Base-by-base conservation (phyloP, 257 asterid genomes). In the Nicotiana tabacum region DNA sequence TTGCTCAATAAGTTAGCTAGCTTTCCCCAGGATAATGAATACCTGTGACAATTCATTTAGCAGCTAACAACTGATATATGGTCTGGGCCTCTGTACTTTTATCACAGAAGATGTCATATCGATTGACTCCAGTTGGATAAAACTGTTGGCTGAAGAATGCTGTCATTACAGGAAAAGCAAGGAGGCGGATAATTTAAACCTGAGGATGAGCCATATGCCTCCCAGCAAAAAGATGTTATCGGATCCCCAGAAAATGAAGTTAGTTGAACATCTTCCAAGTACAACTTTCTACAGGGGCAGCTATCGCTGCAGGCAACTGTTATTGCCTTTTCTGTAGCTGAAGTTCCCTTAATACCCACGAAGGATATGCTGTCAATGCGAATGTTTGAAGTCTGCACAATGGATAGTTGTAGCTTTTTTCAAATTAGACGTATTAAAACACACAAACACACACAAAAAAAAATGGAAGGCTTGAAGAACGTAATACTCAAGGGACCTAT, bases 351-450 rank as follows among this genome's bases (percentile, higher is more conserved):
- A 86, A 95, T 92, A 76, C 84, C 83, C 10, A 83, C 74, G 74
- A 87, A 93, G 24, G 92, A 84, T 77, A 93, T 77, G 18, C 18
- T 82, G 11, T 88, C 89, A 24, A 95, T 85, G n/a, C 77, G 84
- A n/a, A 95, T 90, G 0, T 95, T 92, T 32, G 86, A 90, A 83
- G 95, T 93, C 99, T 95, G 98, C 91, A 8, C 64, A 51, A 17
- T 3, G 46, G 24, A 16, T 74, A 74, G 80, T 74, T 15, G 33
- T 46, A 48, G 76, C 33, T 7, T 39, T 65, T 66, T 16, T 3
- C 76, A 35, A 33, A 67, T 67, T 3, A 16, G 9, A 18, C 76
- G 2, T n/a, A 35, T 3, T 67, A 67, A 39, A 68, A 39, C 9
- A 43, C 21, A 24, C 29, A 37, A 30, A 70, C 78, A 70, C 24